These are phyloP conservation scores for Umbellularia californica DNA, from an alignment of 164 flowering plant species.

Conservation along the genomic window DNA sequence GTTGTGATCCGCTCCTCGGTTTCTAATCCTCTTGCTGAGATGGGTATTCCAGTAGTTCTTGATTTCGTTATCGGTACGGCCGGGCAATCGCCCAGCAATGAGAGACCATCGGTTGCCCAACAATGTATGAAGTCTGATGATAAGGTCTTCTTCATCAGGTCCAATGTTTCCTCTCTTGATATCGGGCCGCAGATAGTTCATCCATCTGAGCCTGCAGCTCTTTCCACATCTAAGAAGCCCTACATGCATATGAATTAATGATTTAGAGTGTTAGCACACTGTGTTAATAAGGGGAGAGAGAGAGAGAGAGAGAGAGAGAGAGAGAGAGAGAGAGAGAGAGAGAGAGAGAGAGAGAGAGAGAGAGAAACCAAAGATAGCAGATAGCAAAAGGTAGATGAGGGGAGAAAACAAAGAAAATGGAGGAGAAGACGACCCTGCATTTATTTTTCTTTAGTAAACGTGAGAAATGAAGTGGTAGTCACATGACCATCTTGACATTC, in stretches of 20 bases:
- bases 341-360: neutral
- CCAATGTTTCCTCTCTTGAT: conserved; percentile 60
- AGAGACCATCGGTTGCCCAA: conserved; percentile 72
- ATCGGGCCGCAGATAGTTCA: conserved; percentile 64
- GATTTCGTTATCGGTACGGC: conserved; percentile 80
- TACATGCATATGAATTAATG: conserved; percentile 2
- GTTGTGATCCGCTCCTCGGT: conserved; percentile 30
- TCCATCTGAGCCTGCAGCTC: conserved; percentile 67
- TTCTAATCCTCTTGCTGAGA: conserved; percentile 38
- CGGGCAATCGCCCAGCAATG: conserved; percentile 61
- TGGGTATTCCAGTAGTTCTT: conserved; percentile 74
- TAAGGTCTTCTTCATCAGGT: conserved; percentile 62
- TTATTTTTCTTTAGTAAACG: too few species aligned
- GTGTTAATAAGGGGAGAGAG: neutral
- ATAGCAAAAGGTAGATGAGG: neutral
- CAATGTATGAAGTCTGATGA: conserved; percentile 48
- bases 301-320: neutral
- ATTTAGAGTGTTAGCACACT: neutral
- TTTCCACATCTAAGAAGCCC: conserved; percentile 66
- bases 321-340: too few species aligned
- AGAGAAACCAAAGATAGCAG: neutral
- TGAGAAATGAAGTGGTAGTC: too few species aligned
- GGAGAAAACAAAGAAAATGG: neutral
- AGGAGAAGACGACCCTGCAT: too few species aligned
- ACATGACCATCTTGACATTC: too few species aligned